Percentiles rank a stretch among this genome's conserved stretches.
These are phyloP conservation scores for Tolypocladium album DNA, from an alignment of 2,329 filamentous ascomycete species.

Conservation along the genomic window DNA sequence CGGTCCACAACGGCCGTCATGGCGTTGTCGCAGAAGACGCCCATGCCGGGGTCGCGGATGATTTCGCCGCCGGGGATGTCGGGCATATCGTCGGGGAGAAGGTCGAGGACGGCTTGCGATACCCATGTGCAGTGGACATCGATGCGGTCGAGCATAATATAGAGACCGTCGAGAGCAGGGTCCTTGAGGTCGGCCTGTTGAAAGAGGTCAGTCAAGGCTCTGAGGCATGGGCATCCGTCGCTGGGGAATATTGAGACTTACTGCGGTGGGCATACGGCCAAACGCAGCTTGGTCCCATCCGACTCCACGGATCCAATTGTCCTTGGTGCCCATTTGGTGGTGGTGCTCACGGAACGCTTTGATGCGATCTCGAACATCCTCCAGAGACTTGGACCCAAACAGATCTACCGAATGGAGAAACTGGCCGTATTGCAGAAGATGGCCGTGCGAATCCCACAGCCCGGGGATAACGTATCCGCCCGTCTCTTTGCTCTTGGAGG, in stretches of 20 bases:
- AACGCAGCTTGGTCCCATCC: conserved; percentile 62
- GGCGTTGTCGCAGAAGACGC: conserved; percentile 65
- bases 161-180: conserved; percentile 39
- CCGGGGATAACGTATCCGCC: conserved; percentile 52
- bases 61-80: conserved; percentile 55
- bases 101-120: conserved; percentile 49
- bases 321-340: conserved; percentile 37
- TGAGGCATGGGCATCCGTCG: not conserved
- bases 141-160: conserved; percentile 59
- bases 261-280: conserved; percentile 54
- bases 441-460: conserved; percentile 61
- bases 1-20: conserved; percentile 49
- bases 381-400: conserved; percentile 45
- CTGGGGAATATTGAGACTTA: conserved; percentile 21
- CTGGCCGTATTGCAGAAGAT: conserved; percentile 56
- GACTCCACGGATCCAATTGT: conserved; percentile 54
- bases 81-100: conserved; percentile 42
- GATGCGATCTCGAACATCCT: conserved; percentile 42
- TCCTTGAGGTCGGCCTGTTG: conserved; percentile 42
- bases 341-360: conserved; percentile 37
- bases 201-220: not conserved
- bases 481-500: conserved; percentile 4
- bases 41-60: conserved; percentile 47
- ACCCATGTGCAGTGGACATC: conserved; percentile 64
- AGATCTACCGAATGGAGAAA: conserved; percentile 56